A percentile compares a stretch with the other conserved stretches of the same genome.
Evolutionary conservation across 495 filamentous ascomycete genomes (phyloP).

Genomic region (Neurospora sp.): DNA sequence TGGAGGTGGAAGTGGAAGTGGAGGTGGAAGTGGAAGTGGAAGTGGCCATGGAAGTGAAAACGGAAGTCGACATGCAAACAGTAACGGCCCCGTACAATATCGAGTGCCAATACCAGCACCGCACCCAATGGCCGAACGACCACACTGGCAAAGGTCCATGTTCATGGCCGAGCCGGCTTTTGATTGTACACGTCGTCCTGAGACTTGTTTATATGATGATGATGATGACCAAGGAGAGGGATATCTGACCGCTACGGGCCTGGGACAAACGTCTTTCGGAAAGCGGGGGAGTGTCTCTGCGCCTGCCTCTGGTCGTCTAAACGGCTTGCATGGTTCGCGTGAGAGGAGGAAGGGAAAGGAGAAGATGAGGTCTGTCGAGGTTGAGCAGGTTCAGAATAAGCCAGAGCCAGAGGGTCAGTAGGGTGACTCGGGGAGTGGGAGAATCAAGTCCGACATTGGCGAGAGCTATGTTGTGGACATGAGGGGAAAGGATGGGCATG

Average conservation of each 20-base stretch:
- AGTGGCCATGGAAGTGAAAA: background rate
- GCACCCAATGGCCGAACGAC: background rate
- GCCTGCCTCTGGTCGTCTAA: background rate
- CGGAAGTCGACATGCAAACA: background rate
- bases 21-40: background rate
- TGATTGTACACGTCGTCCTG: no score
- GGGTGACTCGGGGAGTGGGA: background rate
- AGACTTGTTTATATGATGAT: no score
- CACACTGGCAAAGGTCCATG: background rate
- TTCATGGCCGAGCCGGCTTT: no score
- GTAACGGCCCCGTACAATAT: background rate
- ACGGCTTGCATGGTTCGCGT: background rate
- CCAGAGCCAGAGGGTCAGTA: background rate
- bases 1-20: no score
- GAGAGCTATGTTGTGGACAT: no score
- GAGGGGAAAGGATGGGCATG: no score
- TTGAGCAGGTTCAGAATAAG: background rate
- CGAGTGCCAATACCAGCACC: background rate
- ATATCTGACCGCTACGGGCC: background rate
- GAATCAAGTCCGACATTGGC: no score
- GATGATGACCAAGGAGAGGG: background rate
- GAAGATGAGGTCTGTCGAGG: background rate
- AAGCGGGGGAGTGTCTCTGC: background rate
- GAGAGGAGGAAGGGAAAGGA: background rate
- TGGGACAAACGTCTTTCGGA: background rate